Base-by-base conservation (phyloP, 2,329 filamentous ascomycete species). In the Colletotrichum euphorbiae region DNA sequence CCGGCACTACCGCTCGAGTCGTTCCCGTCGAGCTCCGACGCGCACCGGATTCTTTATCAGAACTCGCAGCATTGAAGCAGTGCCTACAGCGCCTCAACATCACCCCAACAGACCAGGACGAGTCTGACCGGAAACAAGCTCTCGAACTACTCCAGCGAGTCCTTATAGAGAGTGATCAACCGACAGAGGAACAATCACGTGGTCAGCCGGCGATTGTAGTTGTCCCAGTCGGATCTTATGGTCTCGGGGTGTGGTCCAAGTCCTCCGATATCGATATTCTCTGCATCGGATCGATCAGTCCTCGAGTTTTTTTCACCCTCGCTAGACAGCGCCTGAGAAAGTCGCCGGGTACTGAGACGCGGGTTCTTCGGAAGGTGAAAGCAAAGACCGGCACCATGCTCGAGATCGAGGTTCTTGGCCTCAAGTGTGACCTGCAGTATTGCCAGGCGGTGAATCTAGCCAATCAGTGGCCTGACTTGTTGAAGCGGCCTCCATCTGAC, bases 371-470 rank as follows among this genome's bases (percentile, higher is more conserved):
- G 46, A 85, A 84, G 57, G 86, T 90, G 8, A 84, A 85, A 52
- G 84, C 88, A 2, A 82, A 83, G 55, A 84, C 86, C 0, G 89
- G 89, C 8, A 88, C 84, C 1, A 91, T 90, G 87, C 80, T 92
- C 5, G 88, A 91, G 72, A 77, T 92, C 4, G 84, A 85, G 46
- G 79, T 91, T n/a, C 74, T 78, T 4, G 85, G 82, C 9, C 79
- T 91, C 72, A 87, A 82, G 69, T 81, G 90, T 72, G 88, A 91
- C 73, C 77, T 93, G 55, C 89, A 91, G 69, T 92, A 92, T 74
- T 91, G 89, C 70, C 83, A 87, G 6, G 87, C 48, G 7, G 28
- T 52, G 17, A 48, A 57, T 28, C 19, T 51, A 6, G 36, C 8
- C 50, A 6, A 6, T 21, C 80, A 80, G 24, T 88, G 82, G 80